phyloP scores from a whole-genome alignment of 2,329 filamentous ascomycete genomes.

The Sphaerulina musiva region DNA sequence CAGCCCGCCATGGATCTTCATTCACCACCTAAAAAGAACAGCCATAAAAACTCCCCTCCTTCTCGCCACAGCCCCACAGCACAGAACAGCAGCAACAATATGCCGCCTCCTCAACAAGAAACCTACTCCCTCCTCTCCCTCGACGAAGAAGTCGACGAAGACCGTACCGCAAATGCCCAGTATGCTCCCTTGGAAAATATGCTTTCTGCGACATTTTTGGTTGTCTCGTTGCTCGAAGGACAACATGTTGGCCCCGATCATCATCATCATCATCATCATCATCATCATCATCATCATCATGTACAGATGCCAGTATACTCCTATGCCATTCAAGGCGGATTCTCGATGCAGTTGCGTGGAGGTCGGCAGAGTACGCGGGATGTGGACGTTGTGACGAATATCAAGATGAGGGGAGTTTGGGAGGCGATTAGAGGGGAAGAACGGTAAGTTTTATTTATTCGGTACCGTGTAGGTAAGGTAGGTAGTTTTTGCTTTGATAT shows the following conservation, averaged over 20 bases:
- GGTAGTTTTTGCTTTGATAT: background rate
- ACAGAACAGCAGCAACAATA: too few relatives aligned
- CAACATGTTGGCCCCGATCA: background rate
- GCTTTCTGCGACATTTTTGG: constrained; percentile 3
- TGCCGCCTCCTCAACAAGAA: background rate
- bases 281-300: too few relatives aligned
- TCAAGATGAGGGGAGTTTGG: constrained; percentile 13
- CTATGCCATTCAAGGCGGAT: constrained; percentile 10
- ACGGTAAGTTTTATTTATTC: constrained; percentile 5
- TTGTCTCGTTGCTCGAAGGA: background rate
- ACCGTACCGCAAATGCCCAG: background rate
- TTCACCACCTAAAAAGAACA: too few relatives aligned
- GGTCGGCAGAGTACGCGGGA: constrained; percentile 10
- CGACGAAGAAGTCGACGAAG: constrained; percentile 3
- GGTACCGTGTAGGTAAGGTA: background rate
- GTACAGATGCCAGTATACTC: background rate
- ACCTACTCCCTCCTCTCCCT: constrained; percentile 3
- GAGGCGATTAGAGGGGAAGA: constrained; percentile 2
- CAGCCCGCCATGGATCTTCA: too few relatives aligned
- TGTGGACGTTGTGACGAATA: constrained; percentile 7
- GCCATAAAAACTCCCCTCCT: too few relatives aligned
- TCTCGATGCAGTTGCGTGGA: constrained; percentile 9
- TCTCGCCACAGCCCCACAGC: too few relatives aligned
- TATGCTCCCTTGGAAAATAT: constrained; percentile 6
- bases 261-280: too few relatives aligned